These are phyloP conservation scores for Zygoascus flipseniorum DNA, from an alignment of 805 yeast genomes.

Conservation along the genomic window DNA sequence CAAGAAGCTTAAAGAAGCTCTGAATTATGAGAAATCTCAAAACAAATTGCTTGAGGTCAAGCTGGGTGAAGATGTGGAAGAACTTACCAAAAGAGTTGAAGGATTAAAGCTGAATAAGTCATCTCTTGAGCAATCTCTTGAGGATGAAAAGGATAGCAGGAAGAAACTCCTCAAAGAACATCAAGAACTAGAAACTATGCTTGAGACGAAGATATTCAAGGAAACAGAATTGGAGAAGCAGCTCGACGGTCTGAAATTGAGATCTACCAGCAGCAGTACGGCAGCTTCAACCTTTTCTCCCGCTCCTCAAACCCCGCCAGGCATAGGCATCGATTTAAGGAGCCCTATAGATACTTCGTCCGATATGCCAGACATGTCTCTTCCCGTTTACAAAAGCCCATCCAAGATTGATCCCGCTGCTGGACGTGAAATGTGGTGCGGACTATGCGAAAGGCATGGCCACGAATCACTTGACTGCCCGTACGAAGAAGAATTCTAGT, in stretches of 20 bases:
- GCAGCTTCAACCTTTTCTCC: slow-evolving; percentile 4
- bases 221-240: slow-evolving; percentile 27
- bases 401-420: slow-evolving; percentile 52
- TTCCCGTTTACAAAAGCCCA: slow-evolving; percentile 25
- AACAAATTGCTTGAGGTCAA: not conserved
- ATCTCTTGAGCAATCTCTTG: slow-evolving; percentile 19
- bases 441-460: slow-evolving; percentile 83
- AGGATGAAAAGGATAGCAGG: slow-evolving; percentile 13
- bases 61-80: not conserved
- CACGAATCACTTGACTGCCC: slow-evolving; percentile 88
- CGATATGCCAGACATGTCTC: not conserved
- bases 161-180: slow-evolving; percentile 17
- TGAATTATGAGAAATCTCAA: not conserved
- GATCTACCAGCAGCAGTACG: slow-evolving; percentile 1
- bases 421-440: slow-evolving; percentile 83
- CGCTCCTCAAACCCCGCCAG: slow-evolving; percentile 7
- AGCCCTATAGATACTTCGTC: not conserved
- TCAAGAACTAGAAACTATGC: slow-evolving; percentile 21
- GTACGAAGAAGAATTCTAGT: slow-evolving; percentile 53
- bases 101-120: slow-evolving; percentile 24
- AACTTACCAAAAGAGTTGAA: slow-evolving; percentile 3
- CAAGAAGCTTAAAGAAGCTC: not conserved
- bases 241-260: slow-evolving; percentile 11
- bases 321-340: not conserved
- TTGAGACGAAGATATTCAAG: slow-evolving; percentile 21